phyloP scores from a whole-genome alignment of 805 yeast genomes.

The Kazachstania kunashirensis region DNA sequence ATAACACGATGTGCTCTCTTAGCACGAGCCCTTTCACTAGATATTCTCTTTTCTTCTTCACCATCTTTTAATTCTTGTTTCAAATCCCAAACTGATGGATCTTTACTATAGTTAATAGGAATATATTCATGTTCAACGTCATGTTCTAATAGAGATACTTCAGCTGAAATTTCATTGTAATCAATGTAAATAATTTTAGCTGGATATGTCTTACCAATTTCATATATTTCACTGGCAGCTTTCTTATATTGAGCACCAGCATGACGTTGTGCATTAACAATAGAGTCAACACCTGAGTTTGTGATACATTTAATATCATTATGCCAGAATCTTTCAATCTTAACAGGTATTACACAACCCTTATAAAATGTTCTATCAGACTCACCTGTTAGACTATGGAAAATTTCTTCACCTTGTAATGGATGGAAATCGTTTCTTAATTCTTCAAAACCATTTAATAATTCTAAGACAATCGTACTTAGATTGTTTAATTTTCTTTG shows the following conservation, averaged over 20 bases:
- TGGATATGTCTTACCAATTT: slow-evolving; percentile 74
- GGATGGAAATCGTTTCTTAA: slow-evolving; percentile 62
- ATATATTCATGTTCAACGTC: slow-evolving; percentile 48
- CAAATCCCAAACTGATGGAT: slow-evolving; percentile 69
- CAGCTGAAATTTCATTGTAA: slow-evolving; percentile 66
- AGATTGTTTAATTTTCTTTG: slow-evolving; percentile 28
- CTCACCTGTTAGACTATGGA: slow-evolving; percentile 86
- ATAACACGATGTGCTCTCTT: slow-evolving; percentile 62
- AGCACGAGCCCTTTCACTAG: slow-evolving; percentile 54
- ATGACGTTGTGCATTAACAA: slow-evolving; percentile 39
- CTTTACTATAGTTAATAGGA: slow-evolving; percentile 34
- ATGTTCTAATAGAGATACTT: slow-evolving; percentile 56
- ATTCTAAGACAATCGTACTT: slow-evolving; percentile 42
- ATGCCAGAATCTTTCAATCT: slow-evolving; percentile 43
- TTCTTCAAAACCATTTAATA: slow-evolving; percentile 82
- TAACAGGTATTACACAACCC: slow-evolving; percentile 70
- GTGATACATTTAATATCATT: slow-evolving; percentile 36
- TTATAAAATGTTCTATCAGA: slow-evolving; percentile 54
- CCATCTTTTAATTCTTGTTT: slow-evolving; percentile 62
- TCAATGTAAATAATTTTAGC: slow-evolving; percentile 67
- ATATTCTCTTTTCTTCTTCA: slow-evolving; percentile 39
- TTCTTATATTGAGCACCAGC: slow-evolving; percentile 37
- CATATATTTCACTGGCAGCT: slow-evolving; percentile 37
- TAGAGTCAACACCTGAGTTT: slow-evolving; percentile 58
- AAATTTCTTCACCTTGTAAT: slow-evolving; percentile 61